Evolutionary conservation across 225 moss, liverwort and hornwort species (phyloP).

Genomic region (Marchantia polymorpha): DNA sequence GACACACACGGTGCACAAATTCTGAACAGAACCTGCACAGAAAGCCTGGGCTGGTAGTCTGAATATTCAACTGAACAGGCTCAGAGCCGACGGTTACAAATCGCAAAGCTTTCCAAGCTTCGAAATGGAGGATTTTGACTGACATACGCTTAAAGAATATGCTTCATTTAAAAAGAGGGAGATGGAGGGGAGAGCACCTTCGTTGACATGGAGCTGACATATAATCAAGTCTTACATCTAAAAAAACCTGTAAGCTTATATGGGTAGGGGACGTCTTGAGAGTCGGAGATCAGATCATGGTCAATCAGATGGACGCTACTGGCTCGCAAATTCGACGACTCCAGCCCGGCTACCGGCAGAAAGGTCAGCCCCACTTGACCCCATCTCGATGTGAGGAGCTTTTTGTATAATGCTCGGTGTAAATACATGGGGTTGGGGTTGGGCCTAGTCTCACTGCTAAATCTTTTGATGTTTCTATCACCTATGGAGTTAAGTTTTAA

Average conservation of each 20-base stretch:
- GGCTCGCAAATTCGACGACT: background rate
- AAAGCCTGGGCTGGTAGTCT: background rate
- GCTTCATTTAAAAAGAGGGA: background rate
- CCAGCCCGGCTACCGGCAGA: conserved; percentile 6
- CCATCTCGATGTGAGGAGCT: conserved; percentile 14
- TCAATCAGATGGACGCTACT: too few relatives aligned
- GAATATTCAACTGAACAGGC: conserved; percentile 3
- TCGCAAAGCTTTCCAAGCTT: background rate
- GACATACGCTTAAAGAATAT: background rate
- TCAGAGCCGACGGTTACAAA: background rate
- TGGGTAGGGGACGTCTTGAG: background rate
- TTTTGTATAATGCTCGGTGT: conserved; percentile 12
- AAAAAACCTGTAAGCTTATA: background rate
- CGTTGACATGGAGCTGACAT: background rate
- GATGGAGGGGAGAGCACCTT: background rate
- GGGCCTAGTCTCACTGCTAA: conserved; percentile 14
- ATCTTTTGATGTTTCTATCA: conserved; percentile 20
- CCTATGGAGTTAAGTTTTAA: conserved; percentile 2
- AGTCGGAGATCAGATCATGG: background rate
- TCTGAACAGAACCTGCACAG: background rate
- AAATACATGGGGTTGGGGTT: conserved; percentile 9
- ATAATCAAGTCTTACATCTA: background rate
- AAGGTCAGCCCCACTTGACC: conserved; percentile 1
- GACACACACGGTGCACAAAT: background rate
- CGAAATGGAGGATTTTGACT: background rate